phyloP scores from a whole-genome alignment of 345 rosid genomes.

The Bretschneidera sinensis region DNA sequence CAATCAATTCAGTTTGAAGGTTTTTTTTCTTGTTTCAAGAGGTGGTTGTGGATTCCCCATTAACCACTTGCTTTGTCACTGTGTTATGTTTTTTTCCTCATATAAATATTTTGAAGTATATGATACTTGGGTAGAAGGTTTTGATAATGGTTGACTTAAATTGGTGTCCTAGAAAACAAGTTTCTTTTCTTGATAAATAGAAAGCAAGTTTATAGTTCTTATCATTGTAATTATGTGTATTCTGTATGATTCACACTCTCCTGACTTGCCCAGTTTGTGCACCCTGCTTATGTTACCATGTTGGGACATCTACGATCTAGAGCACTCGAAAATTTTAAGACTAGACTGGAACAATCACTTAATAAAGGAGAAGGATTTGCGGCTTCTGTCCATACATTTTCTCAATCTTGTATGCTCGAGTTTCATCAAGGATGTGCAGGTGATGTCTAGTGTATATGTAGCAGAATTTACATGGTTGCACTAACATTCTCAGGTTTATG shows the following conservation, averaged over 20 bases:
- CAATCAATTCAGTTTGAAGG: too few relatives aligned
- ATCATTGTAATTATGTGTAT: background rate
- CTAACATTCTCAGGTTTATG: background rate
- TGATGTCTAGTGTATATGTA: slow-evolving; percentile 12
- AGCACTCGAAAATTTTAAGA: slow-evolving; percentile 49
- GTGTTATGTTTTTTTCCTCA: too few relatives aligned
- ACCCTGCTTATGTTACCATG: slow-evolving; percentile 45
- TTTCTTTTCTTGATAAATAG: too few relatives aligned
- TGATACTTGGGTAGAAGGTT: too few relatives aligned
- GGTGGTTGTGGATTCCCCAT: too few relatives aligned
- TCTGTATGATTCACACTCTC: slow-evolving; percentile 1
- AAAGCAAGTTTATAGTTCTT: too few relatives aligned
- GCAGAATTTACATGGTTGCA: background rate
- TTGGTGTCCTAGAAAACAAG: too few relatives aligned
- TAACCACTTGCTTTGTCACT: too few relatives aligned
- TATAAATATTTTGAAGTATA: too few relatives aligned
- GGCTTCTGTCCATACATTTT: slow-evolving; percentile 44
- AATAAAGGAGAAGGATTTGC: slow-evolving; percentile 60
- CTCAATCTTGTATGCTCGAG: slow-evolving; percentile 42
- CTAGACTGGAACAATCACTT: slow-evolving; percentile 41
- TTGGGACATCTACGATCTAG: slow-evolving; percentile 55
- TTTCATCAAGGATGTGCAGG: slow-evolving; percentile 70
- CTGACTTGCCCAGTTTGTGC: slow-evolving; percentile 39
- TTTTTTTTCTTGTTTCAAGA: too few relatives aligned
- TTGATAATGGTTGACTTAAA: too few relatives aligned